Evolutionary conservation across 129 eudicot genomes (phyloP), one percentile per base, ranked within the genome.

Genomic region (Flaveria bidentis): DNA sequence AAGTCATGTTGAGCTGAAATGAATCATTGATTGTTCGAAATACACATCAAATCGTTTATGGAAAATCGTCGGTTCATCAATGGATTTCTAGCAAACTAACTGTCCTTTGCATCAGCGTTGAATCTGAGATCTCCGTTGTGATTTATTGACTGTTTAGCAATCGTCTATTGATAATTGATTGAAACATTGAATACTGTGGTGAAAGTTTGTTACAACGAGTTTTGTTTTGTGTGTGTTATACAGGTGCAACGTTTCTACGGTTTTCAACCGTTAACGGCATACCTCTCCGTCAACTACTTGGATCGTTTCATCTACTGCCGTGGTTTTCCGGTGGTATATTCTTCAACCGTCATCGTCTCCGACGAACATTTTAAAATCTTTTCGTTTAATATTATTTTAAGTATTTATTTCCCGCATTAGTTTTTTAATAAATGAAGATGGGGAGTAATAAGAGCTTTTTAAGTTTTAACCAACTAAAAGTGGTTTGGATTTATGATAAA

Each of bases 201-300:
- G 6, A 50, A 28, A 13, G 25, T 58, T 61, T 26, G 67, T 25
- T 61, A 15, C 18, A 62, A 26, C 20, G 68, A 30, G 45, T 15
- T 61, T 61, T 60, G 56, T 6, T 28, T 50, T 71, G 49, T 71
- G 13, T 17, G 30, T 28, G 2, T 30, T 75, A n/a, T 65, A 69
- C 87, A 93, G 98, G 98, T 90, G 71, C 90, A 87, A 76, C 82
- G 88, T 12, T 88, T 81, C 72, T 87, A 85, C 71, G 92, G 97
- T 17, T 93, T 93, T 72, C 96, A 88, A 81, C 89, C 98, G 50
- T 77, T 90, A 65, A 93, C 98, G 78, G 98, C 92, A 57, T 93
- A 93, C 66, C 97, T 93, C 67, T 67, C 98, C 68, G 98, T 93
- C 72, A 93, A 87, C 85, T 93, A 93, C 71, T 53, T 90, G 61